Conservation (phyloP, 805 yeast species). For the Saccharomycopsis sp. region DNA sequence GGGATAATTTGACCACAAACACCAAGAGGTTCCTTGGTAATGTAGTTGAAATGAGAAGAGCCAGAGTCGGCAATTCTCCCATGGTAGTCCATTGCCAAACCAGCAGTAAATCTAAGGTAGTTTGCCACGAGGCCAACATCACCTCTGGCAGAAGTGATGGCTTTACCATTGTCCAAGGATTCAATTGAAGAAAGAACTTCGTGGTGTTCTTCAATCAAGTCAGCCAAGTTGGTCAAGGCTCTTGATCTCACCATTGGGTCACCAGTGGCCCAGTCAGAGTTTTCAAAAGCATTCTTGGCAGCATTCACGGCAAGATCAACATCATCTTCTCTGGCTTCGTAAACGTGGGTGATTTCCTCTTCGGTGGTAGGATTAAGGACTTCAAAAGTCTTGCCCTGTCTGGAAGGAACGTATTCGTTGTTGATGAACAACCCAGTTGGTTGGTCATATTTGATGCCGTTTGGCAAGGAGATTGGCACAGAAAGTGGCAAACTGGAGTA, state of each 20-base stretch:
- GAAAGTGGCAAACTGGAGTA: conserved; percentile 33
- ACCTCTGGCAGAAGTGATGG: conserved; percentile 53
- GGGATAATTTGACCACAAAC: conserved; percentile 80
- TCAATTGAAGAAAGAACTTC: conserved; percentile 63
- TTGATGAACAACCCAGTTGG: conserved; percentile 79
- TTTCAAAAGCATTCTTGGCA: conserved; percentile 53
- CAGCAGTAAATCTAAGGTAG: conserved; percentile 64
- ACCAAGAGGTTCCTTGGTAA: conserved; percentile 68
- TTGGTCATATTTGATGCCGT: conserved; percentile 58
- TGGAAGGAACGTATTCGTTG: conserved; percentile 62
- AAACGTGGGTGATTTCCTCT: conserved; percentile 48
- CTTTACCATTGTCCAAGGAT: conserved; percentile 71
- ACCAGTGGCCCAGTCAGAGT: conserved; percentile 45
- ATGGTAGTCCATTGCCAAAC: conserved; percentile 59
- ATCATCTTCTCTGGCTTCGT: conserved; percentile 51
- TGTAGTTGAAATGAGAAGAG: conserved; percentile 51
- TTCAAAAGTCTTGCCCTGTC: conserved; percentile 45
- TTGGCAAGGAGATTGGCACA: conserved; percentile 51
- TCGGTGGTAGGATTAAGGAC: conserved; percentile 57
- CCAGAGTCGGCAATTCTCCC: conserved; percentile 63
- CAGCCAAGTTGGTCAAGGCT: conserved; percentile 53
- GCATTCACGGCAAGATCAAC: conserved; percentile 62
- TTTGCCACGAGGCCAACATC: conserved; percentile 58
- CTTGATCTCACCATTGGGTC: conserved; percentile 51
- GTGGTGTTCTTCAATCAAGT: conserved; percentile 51